Conservation (phyloP, 768 basidiomycete species). For the Stropharia rugosoannulata region DNA sequence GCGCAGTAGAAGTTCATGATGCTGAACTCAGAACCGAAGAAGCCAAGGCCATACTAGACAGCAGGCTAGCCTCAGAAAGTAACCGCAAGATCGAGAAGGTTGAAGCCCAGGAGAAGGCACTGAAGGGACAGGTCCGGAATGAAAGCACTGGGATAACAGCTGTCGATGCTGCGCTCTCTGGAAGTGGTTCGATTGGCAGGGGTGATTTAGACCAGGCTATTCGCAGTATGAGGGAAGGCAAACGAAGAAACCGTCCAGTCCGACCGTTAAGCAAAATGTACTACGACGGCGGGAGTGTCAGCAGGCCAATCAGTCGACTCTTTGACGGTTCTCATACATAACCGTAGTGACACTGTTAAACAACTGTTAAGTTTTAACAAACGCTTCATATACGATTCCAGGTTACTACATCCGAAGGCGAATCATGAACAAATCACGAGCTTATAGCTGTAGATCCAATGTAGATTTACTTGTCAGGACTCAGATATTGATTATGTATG, state of each 20-base stretch:
- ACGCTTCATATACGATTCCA: no score
- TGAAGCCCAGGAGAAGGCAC: background rate
- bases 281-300: constrained; percentile 50
- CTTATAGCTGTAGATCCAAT: no score
- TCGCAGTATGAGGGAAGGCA: constrained; percentile 72
- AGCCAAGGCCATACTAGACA: constrained; percentile 18
- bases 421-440: background rate
- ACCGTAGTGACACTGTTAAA: no score
- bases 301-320: constrained; percentile 7
- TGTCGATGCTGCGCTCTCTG: constrained; percentile 31
- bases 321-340: constrained; percentile 4
- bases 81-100: background rate
- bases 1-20: constrained; percentile 64
- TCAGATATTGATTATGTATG: no score
- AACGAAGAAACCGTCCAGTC: constrained; percentile 45
- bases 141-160: constrained; percentile 30
- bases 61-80: constrained; percentile 21
- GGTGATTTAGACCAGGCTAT: constrained; percentile 87
- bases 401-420: no score
- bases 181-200: constrained; percentile 58
- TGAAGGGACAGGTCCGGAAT: background rate
- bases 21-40: constrained; percentile 35
- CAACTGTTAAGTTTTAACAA: no score
- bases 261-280: constrained; percentile 80
- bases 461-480: background rate